Base-by-base conservation (phyloP, 2,329 filamentous ascomycete genomes). In the Amphichorda felina region DNA sequence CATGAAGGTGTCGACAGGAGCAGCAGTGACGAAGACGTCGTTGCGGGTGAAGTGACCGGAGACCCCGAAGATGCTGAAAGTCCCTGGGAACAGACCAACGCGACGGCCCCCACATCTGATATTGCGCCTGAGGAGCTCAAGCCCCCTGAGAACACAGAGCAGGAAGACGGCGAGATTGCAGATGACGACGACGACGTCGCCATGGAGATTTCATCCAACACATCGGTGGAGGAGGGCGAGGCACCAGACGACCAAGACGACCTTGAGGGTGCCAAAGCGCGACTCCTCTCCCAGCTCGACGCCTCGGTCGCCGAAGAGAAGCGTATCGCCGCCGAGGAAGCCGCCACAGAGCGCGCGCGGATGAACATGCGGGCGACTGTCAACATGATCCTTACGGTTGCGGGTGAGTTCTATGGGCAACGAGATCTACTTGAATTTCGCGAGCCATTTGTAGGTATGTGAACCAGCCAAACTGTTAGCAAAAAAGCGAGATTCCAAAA, bases 321-420 rank as follows among this genome's bases (percentile, higher is more conserved):
- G 10, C 47, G 46, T 30, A 47, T 54, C 30, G 43, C 42, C 3
- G 48, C 50, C 3, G 44, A 47, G 30, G 49, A 55, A 34, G 44
- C 42, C 3, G 46, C 50, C 4, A 45, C 45, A 39, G 43, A 48
- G 25, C 53, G 63, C n/a, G 53, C 53, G 27, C 60, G 58, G 27
- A 56, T 63, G 47, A 74, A 70, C 51, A 67, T 66, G 62, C 66
- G 72, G 19, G 80, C 77, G n/a, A 87, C 86, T 28, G 66, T 95
- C 24, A 88, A 93, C 58, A 94, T 94, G 85, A 84, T 95, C 36
- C 64, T 95, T 45, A 91, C 84, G 0, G 70, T 95, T 25, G 79
- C 82, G 33, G 88, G 86, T 47, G 87, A 94, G 58, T 76, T 83
- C 44, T 96, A 88, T 57, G 87, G 89, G 2, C 89, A 96, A 59